Conservation (phyloP, 345 rosid genomes). For the Eucalyptus polybractea region DNA sequence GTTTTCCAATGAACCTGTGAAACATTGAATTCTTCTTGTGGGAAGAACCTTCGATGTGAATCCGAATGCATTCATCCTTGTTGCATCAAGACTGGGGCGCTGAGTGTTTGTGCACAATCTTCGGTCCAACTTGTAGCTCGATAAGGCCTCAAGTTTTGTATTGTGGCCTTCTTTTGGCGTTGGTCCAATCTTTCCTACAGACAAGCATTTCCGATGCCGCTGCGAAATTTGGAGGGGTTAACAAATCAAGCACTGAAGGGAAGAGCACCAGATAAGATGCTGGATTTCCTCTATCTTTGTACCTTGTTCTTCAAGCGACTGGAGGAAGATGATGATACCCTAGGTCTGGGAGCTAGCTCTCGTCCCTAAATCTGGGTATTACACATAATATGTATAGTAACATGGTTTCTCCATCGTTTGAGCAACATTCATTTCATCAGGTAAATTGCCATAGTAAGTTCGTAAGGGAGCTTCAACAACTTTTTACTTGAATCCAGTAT, state of each 20-base stretch:
- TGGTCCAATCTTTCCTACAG: too few species aligned
- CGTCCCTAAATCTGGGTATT: not conserved
- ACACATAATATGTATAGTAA: not conserved
- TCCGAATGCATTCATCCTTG: too few species aligned
- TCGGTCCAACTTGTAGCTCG: too few species aligned
- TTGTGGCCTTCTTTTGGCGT: too few species aligned
- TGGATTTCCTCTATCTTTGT: not conserved
- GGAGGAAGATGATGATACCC: not conserved
- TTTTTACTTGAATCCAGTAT: not conserved
- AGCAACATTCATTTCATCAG: not conserved
- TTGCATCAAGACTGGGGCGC: too few species aligned
- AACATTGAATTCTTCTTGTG: too few species aligned
- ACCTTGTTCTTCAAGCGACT: not conserved
- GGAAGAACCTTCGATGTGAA: too few species aligned
- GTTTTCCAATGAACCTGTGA: too few species aligned
- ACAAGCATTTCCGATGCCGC: too few species aligned
- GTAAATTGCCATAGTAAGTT: not conserved
- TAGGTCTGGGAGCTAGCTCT: not conserved
- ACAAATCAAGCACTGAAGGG: not conserved
- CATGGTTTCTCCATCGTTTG: not conserved
- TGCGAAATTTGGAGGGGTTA: too few species aligned
- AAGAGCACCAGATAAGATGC: not conserved
- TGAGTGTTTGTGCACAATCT: too few species aligned
- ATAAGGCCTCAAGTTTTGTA: too few species aligned
- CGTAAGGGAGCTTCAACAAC: not conserved